Percentiles rank a stretch among this genome's conserved stretches.
These are phyloP conservation scores for Chalaropsis thielavioides DNA, from an alignment of 2,329 filamentous ascomycete genomes.

Conservation along the genomic window DNA sequence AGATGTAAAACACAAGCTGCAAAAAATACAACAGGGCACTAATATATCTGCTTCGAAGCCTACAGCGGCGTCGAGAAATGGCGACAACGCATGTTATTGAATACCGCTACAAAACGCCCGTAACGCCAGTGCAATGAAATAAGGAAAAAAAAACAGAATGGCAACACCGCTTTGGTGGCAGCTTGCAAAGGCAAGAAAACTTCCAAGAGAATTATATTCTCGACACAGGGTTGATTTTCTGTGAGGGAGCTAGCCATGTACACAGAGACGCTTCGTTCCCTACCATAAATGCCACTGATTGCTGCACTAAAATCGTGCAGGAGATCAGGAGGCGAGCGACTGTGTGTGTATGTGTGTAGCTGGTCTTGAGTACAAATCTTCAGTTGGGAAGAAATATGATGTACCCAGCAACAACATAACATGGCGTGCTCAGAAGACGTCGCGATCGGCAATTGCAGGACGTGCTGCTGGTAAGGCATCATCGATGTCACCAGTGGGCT, in stretches of 20 bases:
- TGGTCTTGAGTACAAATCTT: too few species aligned
- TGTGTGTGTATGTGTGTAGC: too few species aligned
- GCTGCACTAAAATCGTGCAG: too few species aligned
- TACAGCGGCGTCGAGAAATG: too few species aligned
- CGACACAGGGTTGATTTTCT: too few species aligned
- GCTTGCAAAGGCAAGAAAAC: neutral
- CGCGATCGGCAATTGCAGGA: constrained; percentile 7
- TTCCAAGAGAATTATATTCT: neutral
- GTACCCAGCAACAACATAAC: neutral
- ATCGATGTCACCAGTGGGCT: constrained; percentile 39
- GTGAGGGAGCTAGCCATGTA: too few species aligned
- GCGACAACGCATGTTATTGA: neutral
- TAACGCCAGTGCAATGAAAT: neutral
- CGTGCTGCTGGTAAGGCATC: constrained; percentile 47
- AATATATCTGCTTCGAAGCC: too few species aligned
- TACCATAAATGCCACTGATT: too few species aligned
- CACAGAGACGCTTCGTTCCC: too few species aligned
- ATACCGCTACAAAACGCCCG: neutral
- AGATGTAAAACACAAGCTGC: too few species aligned
- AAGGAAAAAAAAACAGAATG: neutral
- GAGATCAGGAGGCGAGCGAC: too few species aligned
- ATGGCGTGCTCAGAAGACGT: neutral
- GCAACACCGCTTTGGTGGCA: neutral
- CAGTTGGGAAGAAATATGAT: neutral
- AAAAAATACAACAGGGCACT: too few species aligned